Evolutionary conservation across 306 rosid species (phyloP).

Genomic region (Neltuma alba): DNA sequence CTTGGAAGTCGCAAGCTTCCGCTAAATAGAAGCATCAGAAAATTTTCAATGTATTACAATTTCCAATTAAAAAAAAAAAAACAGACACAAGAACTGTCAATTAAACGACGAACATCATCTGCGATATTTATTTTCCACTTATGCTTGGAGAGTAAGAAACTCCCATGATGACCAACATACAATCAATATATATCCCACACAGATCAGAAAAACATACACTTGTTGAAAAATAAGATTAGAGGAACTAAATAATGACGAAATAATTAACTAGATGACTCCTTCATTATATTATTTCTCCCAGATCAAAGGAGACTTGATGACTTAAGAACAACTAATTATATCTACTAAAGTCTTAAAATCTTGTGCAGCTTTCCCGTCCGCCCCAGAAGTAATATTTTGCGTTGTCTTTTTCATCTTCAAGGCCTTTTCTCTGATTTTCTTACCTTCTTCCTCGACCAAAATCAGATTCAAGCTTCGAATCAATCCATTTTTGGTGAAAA

Average conservation of each 20-base stretch:
- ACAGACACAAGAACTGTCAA: too few species aligned
- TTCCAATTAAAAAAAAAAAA: not conserved
- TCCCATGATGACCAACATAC: too few species aligned
- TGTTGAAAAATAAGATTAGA: not conserved
- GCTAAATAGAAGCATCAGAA: too few species aligned
- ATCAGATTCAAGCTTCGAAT: constrained; percentile 32
- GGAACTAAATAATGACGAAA: not conserved
- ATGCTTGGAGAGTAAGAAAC: too few species aligned
- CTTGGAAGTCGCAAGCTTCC: not conserved
- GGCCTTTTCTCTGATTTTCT: constrained; percentile 27
- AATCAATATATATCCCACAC: too few species aligned
- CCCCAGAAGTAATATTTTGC: not conserved
- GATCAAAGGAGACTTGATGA: not conserved
- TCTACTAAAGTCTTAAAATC: constrained; percentile 1
- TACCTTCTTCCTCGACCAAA: constrained; percentile 29
- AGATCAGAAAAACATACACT: not conserved
- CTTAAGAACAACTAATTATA: constrained; percentile 7
- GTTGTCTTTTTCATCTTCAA: not conserved
- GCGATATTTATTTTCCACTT: too few species aligned
- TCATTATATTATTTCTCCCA: not conserved
- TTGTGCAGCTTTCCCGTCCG: constrained; percentile 15
- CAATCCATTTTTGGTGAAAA: constrained; percentile 35
- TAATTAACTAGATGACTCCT: not conserved
- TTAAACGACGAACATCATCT: too few species aligned
- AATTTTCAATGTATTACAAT: not conserved